Evolutionary conservation across 2,329 filamentous ascomycete species (phyloP).

Genomic region (Geoglossum cookeanum): DNA sequence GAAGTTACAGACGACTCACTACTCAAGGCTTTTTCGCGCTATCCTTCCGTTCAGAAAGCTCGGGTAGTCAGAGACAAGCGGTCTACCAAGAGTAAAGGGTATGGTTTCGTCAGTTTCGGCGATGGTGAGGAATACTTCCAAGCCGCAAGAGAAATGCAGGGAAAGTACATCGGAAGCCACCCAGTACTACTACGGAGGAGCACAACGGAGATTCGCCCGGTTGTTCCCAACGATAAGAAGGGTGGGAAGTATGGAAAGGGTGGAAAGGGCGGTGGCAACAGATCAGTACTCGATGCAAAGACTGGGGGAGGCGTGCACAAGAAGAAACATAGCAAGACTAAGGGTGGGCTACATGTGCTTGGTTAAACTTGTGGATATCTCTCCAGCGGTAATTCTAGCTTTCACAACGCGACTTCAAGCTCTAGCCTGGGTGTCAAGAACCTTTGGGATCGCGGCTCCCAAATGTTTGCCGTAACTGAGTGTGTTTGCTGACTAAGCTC

Average conservation of each 20-base stretch:
- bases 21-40: constrained; percentile 80
- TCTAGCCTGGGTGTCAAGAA: not conserved
- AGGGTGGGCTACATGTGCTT: constrained; percentile 18
- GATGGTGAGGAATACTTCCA: constrained; percentile 94
- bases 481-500: not conserved
- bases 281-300: constrained; percentile 17
- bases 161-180: constrained; percentile 97
- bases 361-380: constrained; percentile 8
- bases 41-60: constrained; percentile 76
- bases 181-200: constrained; percentile 74
- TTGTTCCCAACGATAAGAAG: constrained; percentile 45
- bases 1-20: constrained; percentile 95
- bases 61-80: constrained; percentile 89
- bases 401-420: not conserved
- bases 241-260: constrained; percentile 23
- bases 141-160: constrained; percentile 94
- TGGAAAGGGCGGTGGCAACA: constrained; percentile 14
- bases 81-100: constrained; percentile 89
- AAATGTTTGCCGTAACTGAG: too few relatives aligned
- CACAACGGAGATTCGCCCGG: constrained; percentile 75
- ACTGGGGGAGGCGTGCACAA: constrained; percentile 20
- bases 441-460: too few relatives aligned
- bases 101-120: constrained; percentile 88
- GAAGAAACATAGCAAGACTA: constrained; percentile 23
- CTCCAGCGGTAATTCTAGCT: not conserved